A percentile compares a stretch with the other conserved stretches of the same genome.
phyloP scores from a whole-genome alignment of 345 rosid species.

The Xanthoceras sorbifolium region DNA sequence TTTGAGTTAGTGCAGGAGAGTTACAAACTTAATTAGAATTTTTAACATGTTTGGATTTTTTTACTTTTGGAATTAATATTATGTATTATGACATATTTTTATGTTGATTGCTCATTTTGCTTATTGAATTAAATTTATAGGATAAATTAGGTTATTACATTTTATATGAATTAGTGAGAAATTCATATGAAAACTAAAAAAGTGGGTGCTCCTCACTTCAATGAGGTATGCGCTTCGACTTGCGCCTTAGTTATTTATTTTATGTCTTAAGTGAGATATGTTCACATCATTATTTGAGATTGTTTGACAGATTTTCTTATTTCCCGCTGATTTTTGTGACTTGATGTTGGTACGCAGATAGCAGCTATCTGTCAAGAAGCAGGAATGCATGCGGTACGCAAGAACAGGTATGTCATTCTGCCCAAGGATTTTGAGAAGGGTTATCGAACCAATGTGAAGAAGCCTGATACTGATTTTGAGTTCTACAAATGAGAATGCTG shows the following conservation, averaged over 20 bases:
- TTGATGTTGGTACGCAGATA: slow-evolving; percentile 48
- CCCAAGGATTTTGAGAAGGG: slow-evolving; percentile 99
- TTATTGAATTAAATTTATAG: too few species aligned
- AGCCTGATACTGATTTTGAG: slow-evolving; percentile 96
- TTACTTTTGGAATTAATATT: too few species aligned
- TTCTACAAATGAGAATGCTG: slow-evolving; percentile 72
- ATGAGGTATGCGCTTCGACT: not conserved
- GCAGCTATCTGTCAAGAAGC: slow-evolving; percentile 98
- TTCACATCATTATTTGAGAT: not conserved
- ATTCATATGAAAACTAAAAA: too few species aligned
- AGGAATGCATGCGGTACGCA: slow-evolving; percentile 97
- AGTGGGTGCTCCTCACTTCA: too few species aligned
- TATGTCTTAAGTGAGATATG: not conserved
- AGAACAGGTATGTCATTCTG: slow-evolving; percentile 92
- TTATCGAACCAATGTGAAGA: slow-evolving; percentile 92
- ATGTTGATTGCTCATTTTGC: too few species aligned
- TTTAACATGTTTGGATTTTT: too few species aligned
- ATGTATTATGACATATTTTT: too few species aligned
- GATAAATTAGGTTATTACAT: too few species aligned
- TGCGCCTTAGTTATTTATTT: not conserved
- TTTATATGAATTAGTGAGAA: too few species aligned
- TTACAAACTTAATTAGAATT: too few species aligned
- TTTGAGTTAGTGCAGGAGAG: too few species aligned
- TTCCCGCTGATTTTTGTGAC: not conserved
- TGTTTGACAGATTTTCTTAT: not conserved